Evolutionary conservation across 306 rosid genomes (phyloP), one percentile per base, ranked within the genome.

Genomic region (Potentilla sterilis): DNA sequence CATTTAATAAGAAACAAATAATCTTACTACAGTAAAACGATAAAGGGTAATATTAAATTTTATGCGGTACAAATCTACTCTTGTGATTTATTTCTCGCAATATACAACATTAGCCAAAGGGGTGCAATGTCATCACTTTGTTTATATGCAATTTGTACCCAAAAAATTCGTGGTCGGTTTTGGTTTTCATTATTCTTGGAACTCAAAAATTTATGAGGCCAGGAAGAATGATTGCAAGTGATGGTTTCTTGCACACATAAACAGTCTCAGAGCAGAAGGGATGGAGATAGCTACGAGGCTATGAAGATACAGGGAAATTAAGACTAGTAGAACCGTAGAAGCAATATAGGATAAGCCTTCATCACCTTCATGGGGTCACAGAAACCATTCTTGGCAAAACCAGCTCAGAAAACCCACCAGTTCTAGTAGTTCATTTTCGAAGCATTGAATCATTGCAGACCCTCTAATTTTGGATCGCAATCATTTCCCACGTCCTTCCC

Each of bases 171-270:
- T 46, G 19, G 18, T 54, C 28, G 24, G 13, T n/a, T n/a, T n/a
- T 54, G 4, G 28, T 1, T 13, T n/a, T 52, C 6, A 54, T n/a
- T 2, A 54, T 5, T n/a, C 59, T 54, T 19, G 9, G n/a, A 48
- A 52, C 12, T 59, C 65, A 59, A 13, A 11, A 9, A 62, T 62
- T 34, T 6, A 15, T 28, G 28, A 28, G 28, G 18, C 38, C 8
- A 59, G 19, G 9, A 19, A 19, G 75, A n/a, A 62, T 4, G 19
- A 72, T 55, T 41, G 76, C 76, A 72, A 34, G 41, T 15, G 43
- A 73, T 58, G 68, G 41, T 57, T 57, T 57, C 55, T 57, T 73
- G 77, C 77, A 41, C 37, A 57, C 19, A 24, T 4, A 22, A 16
- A 16, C 9, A n/a, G 38, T 24, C 38, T 54, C 9, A 4, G 12